Conservation (phyloP, 306 rosid species). For the Urtica urens region DNA sequence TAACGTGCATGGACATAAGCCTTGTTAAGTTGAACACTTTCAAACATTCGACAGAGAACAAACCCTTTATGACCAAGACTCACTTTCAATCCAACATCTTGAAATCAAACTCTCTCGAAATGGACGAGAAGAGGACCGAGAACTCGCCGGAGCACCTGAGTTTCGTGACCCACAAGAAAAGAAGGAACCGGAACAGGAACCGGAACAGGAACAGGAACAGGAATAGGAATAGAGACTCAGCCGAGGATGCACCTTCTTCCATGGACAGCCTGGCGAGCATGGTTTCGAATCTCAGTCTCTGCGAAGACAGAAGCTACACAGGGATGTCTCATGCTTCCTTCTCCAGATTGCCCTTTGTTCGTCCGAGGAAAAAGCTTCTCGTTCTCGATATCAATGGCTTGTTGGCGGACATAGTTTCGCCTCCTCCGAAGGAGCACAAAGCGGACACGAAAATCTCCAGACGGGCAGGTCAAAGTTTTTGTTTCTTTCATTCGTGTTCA, state of each 20-base stretch:
- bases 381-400: conserved; percentile 81
- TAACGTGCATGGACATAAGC: conserved; percentile 4
- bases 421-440: conserved; percentile 38
- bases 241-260: conserved; percentile 13
- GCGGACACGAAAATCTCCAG: conserved; percentile 38
- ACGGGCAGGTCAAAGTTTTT: conserved; percentile 41
- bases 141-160: conserved; percentile 4
- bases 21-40: not conserved
- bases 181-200: conserved; percentile 11
- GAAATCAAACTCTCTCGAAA: conserved; percentile 7
- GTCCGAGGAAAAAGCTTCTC: conserved; percentile 55
- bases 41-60: conserved; percentile 3
- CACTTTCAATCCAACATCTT: conserved; percentile 15
- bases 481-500: conserved; percentile 2
- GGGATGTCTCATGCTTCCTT: conserved; percentile 21
- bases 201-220: conserved; percentile 18
- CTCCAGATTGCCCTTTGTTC: conserved; percentile 11
- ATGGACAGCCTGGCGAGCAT: conserved; percentile 10
- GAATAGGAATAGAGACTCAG: conserved; percentile 11
- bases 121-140: conserved; percentile 8
- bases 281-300: conserved; percentile 11
- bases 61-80: conserved; percentile 9
- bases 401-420: conserved; percentile 54
- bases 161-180: conserved; percentile 11
- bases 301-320: conserved; percentile 8